phyloP scores from a whole-genome alignment of 306 rosid species.

The barrel medic (Medicago truncatula) region DNA sequence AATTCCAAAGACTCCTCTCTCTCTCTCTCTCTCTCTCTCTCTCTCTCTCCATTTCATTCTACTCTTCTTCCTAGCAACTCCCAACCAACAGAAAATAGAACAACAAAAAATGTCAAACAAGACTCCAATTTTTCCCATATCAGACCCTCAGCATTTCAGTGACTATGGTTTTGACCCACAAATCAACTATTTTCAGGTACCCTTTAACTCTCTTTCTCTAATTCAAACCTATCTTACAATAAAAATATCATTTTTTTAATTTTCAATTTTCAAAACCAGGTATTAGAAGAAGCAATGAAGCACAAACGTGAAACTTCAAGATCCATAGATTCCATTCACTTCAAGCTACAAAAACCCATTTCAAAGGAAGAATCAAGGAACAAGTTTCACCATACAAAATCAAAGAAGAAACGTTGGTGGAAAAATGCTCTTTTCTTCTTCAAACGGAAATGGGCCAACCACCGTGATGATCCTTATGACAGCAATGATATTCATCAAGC shows the following conservation, averaged over 20 bases:
- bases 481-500: constrained; percentile 68
- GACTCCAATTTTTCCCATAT: constrained; percentile 81
- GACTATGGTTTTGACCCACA: constrained; percentile 99
- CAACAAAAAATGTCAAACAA: constrained; percentile 62
- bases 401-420: constrained; percentile 89
- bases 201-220: background rate
- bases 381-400: constrained; percentile 43
- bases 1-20: background rate
- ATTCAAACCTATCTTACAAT: background rate
- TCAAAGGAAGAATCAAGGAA: constrained; percentile 65
- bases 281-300: constrained; percentile 82
- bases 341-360: constrained; percentile 88
- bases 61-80: background rate
- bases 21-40: background rate
- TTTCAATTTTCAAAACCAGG: constrained; percentile 47
- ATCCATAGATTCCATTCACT: constrained; percentile 84
- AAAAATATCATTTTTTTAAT: background rate
- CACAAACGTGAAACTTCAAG: constrained; percentile 70
- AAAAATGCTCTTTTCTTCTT: constrained; percentile 71
- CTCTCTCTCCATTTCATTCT: background rate
- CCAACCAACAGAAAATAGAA: background rate
- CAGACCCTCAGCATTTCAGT: constrained; percentile 88
- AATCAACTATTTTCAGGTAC: constrained; percentile 87
- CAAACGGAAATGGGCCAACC: constrained; percentile 66
- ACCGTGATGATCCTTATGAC: background rate